phyloP scores from a whole-genome alignment of 345 rosid genomes.

The Murraya koenigii region DNA sequence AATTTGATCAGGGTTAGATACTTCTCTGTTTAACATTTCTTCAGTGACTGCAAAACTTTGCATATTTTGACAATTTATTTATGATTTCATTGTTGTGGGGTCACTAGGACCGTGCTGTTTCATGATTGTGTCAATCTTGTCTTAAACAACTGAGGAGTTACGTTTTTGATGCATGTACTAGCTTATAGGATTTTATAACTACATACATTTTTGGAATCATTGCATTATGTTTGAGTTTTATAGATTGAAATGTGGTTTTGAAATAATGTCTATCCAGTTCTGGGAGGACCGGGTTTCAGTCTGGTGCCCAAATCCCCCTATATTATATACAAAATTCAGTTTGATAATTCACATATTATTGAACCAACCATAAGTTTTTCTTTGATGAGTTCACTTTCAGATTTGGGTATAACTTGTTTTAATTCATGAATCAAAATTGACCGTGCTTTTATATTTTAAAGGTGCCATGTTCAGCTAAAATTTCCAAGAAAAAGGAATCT shows the following conservation, averaged over 20 bases:
- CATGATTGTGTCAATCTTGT: background rate
- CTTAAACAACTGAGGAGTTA: background rate
- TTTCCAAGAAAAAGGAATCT: constrained; percentile 14
- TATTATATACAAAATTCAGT: background rate
- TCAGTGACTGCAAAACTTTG: background rate
- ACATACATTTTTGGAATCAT: background rate
- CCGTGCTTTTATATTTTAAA: background rate
- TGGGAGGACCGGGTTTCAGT: background rate
- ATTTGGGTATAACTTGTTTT: background rate
- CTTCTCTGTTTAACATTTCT: background rate
- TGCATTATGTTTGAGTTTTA: background rate
- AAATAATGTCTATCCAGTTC: background rate
- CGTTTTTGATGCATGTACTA: background rate
- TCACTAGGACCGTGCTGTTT: background rate
- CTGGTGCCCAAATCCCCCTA: background rate
- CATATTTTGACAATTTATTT: constrained; percentile 3
- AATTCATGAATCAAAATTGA: background rate
- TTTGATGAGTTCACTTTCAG: background rate
- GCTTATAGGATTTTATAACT: background rate
- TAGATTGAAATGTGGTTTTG: background rate
- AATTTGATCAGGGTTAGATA: background rate
- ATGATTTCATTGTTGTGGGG: background rate
- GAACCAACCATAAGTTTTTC: background rate
- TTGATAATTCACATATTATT: background rate
- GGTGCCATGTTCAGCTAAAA: constrained; percentile 16